Evolutionary conservation across 2,329 filamentous ascomycete genomes (phyloP), one percentile per base, ranked within the genome.

Genomic region (Paecilomyces fulvus): DNA sequence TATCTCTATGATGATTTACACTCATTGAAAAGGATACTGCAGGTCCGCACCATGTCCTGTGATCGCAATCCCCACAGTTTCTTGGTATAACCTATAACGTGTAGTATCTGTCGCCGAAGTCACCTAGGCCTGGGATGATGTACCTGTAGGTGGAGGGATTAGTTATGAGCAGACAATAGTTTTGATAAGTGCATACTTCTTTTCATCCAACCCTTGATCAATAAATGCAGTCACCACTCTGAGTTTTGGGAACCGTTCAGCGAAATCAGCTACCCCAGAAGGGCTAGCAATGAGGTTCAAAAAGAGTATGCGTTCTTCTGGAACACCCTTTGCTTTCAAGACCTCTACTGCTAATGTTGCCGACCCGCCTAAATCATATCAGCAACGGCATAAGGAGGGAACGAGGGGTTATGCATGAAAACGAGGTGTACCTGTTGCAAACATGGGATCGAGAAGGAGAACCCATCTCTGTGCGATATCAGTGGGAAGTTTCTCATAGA

Each of bases 281-380:
- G 94, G 94, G 70, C 92, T 96, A n/a, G 94, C 92, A 69, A 99
- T 96, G 59, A 99, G 79, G 73, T 99, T 99, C 57, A 99, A 80
- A 77, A 99, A 99, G 43, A 97, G 79, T 60, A 99, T 99, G 57
- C 89, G 87, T 63, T 97, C 90, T 75, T 97, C 94, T 0, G 92
- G 91, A 4, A 99, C 94, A 30, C 94, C 94, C 62, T 89, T 87
- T 43, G 86, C 86, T 70, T 89, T 95, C 63, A 99, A 80, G 2
- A 96, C 90, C 61, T 97, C 90, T 17, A 97, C 92, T 30, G 94
- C 94, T 89, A 99, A 95, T 56, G 91, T 94, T 54, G 94, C 94
- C 57, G 92, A 96, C 51, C 94, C 94, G 64, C 92, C 91, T 94
- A 57, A 43, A 51, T 20, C n/a, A 25, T 49, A 51, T 62, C 12